Conservation (phyloP, 371 early-diverging fungal genomes). For the Fennellomyces sp. region DNA sequence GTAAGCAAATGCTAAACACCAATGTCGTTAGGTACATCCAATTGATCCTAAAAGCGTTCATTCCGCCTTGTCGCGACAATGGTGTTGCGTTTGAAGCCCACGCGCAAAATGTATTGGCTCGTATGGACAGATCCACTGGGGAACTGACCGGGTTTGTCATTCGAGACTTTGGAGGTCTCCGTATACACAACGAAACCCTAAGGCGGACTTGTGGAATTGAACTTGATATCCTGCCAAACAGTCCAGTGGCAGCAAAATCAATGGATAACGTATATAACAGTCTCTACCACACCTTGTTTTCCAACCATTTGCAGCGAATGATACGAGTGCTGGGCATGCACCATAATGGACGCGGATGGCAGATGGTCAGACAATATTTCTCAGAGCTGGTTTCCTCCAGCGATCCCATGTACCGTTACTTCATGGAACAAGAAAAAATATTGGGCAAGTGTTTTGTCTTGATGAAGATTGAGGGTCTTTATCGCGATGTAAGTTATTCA, state of each 20-base stretch:
- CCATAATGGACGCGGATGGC: slow-evolving; percentile 69
- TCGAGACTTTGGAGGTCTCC: slow-evolving; percentile 80
- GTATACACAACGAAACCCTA: slow-evolving; percentile 62
- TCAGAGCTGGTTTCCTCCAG: background rate
- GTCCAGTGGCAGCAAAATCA: slow-evolving; percentile 54
- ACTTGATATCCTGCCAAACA: slow-evolving; percentile 60
- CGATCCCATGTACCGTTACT: slow-evolving; percentile 50
- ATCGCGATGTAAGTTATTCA: slow-evolving; percentile 57
- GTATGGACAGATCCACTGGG: slow-evolving; percentile 60
- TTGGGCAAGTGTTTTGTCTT: slow-evolving; percentile 66
- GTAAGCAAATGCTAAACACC: background rate
- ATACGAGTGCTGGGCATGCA: slow-evolving; percentile 69
- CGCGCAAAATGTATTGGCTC: slow-evolving; percentile 69
- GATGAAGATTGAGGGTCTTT: slow-evolving; percentile 74
- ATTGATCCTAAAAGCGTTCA: slow-evolving; percentile 59
- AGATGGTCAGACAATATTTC: slow-evolving; percentile 12
- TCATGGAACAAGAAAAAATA: slow-evolving; percentile 43
- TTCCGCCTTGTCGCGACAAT: slow-evolving; percentile 65
- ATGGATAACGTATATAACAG: slow-evolving; percentile 62
- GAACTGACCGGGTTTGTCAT: slow-evolving; percentile 66
- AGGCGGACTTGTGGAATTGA: slow-evolving; percentile 38
- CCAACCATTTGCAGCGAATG: slow-evolving; percentile 67
- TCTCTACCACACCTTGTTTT: slow-evolving; percentile 71
- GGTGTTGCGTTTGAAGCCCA: slow-evolving; percentile 80
- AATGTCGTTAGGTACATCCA: slow-evolving; percentile 29